Evolutionary conservation across 2,329 filamentous ascomycete genomes (phyloP), one percentile per base, ranked within the genome.

Genomic region (Laburnicola sp.): DNA sequence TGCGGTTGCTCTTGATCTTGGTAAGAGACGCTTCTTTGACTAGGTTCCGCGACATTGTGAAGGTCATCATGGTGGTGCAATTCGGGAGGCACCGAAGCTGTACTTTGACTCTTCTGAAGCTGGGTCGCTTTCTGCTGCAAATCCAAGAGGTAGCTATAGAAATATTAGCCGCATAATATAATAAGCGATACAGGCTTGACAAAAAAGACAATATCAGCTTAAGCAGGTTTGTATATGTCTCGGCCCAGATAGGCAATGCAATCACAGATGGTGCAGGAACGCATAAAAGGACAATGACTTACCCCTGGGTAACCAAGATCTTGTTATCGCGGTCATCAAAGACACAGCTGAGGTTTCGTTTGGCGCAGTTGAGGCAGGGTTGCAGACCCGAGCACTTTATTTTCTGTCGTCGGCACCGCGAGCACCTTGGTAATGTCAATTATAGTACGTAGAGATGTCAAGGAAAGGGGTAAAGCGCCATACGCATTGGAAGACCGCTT

Each of bases 301-400:
- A 67, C 64, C 64, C 64, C 57, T 66, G 56, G 3, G 63, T 65
- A 0, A 67, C 63, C 16, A 66, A 44, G n/a, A 68, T 43, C 27
- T 69, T 69, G n/a, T 63, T 64, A n/a, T 69, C 64, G 44, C 64
- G 53, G n/a, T 68, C 64, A 43, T 68, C 61, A 28, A 69, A 68
- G 6, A 63, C 55, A 43, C 65, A 68, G 16, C 50, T 56, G 23
- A 68, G 25, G 26, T 55, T 66, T 26, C 64, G 62, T 45, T 60
- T 65, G 36, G 53, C 59, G 45, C 65, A 69, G 31, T 62, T 66
- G 4, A 58, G 57, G 45, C 65, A 69, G 9, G 65, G 65, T 28
- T 66, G 64, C 43, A 66, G 62, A 10, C 65, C 65, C 0, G 65
- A 69, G 41, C 65, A 69, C 50, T 69, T 69, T 48, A 68, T 69